Conservation (phyloP, 371 early-diverging fungal genomes). For the Dichotomocladium elegans region DNA sequence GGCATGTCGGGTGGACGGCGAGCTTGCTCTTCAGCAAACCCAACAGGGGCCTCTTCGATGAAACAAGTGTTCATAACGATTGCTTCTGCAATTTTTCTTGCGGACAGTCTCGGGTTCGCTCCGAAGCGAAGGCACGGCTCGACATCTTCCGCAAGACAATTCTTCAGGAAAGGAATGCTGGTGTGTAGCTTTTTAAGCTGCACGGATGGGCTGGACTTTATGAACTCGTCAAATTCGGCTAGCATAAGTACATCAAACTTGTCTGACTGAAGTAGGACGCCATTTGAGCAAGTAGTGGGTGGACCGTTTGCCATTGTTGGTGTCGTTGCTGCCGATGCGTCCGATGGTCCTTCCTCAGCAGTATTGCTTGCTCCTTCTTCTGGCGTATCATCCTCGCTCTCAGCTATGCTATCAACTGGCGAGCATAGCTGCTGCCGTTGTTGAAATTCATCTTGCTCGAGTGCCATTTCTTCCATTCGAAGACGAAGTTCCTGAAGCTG, state of each 20-base stretch:
- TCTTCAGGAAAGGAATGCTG: constrained; percentile 76
- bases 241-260: constrained; percentile 60
- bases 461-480: constrained; percentile 64
- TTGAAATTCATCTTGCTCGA: constrained; percentile 7
- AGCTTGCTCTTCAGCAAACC: constrained; percentile 70
- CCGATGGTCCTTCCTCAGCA: neutral
- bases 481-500: constrained; percentile 72
- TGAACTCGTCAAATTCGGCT: constrained; percentile 81
- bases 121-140: constrained; percentile 90
- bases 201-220: constrained; percentile 53
- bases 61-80: constrained; percentile 77
- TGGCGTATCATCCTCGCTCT: too few species aligned
- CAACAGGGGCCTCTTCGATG: constrained; percentile 67
- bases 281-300: neutral
- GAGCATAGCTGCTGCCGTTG: constrained; percentile 1
- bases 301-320: neutral
- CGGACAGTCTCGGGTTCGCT: constrained; percentile 76
- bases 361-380: neutral
- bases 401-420: too few species aligned
- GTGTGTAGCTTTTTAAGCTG: constrained; percentile 66
- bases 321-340: neutral
- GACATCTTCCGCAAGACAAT: constrained; percentile 84
- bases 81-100: constrained; percentile 84
- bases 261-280: neutral
- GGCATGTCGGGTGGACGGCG: constrained; percentile 48